These are phyloP conservation scores for Tylopilus subfusipes DNA, from an alignment of 768 basidiomycete species.

Conservation along the genomic window DNA sequence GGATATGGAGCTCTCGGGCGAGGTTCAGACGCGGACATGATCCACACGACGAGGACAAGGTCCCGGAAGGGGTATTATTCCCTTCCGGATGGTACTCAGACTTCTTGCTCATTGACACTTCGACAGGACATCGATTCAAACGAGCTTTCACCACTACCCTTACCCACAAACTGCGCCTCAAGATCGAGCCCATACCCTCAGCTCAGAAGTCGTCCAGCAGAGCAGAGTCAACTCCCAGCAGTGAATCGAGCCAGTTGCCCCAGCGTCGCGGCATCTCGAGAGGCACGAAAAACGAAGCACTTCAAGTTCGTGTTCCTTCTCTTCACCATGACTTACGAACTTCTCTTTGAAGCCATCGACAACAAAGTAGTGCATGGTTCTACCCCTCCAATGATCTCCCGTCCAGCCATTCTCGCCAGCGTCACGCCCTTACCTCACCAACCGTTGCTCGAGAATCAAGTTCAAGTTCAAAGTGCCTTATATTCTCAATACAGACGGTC, in stretches of 20 bases:
- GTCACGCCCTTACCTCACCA: no score
- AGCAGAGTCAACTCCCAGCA: conserved; percentile 21
- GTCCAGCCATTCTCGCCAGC: conserved; percentile 70
- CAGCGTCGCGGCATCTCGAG: conserved; percentile 25
- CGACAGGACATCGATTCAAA: conserved; percentile 33
- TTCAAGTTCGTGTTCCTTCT: no score
- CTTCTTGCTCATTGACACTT: neutral
- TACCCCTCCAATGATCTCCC: conserved; percentile 45
- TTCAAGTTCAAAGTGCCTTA: no score
- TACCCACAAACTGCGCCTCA: conserved; percentile 43
- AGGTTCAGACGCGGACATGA: no score
- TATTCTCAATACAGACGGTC: no score
- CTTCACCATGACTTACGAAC: neutral
- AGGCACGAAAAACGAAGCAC: conserved; percentile 14
- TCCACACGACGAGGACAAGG: no score
- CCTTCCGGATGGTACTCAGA: no score
- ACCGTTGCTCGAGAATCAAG: no score
- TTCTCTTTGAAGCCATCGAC: conserved; percentile 31
- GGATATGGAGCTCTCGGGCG: no score
- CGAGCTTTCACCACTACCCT: conserved; percentile 33
- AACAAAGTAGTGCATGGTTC: conserved; percentile 38
- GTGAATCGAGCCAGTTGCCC: conserved; percentile 20
- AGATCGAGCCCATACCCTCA: conserved; percentile 47
- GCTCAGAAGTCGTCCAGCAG: conserved; percentile 31
- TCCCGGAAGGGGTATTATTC: no score